These are phyloP conservation scores for Blastobotrys ciferrii DNA, from an alignment of 1,139 yeast genomes.

Conservation along the genomic window DNA sequence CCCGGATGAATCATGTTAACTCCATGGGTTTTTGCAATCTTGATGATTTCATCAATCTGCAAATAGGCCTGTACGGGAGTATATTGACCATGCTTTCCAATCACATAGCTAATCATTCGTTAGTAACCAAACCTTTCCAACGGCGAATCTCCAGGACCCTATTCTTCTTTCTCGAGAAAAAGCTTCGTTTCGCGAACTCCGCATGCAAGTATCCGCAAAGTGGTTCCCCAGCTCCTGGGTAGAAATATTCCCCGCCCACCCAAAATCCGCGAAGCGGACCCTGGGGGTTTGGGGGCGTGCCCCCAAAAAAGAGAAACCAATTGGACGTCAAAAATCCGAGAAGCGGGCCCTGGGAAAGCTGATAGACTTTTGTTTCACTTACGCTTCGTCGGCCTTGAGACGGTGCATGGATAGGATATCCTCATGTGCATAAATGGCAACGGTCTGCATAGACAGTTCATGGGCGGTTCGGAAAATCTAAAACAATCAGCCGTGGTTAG, in stretches of 20 bases:
- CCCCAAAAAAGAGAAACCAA: too few relatives aligned
- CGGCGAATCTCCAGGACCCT: too few relatives aligned
- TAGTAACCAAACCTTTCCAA: too few relatives aligned
- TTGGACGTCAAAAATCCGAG: too few relatives aligned
- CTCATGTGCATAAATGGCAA: slow-evolving; percentile 95
- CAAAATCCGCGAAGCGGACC: too few relatives aligned
- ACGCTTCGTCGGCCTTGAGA: slow-evolving; percentile 38
- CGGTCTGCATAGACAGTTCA: slow-evolving; percentile 96
- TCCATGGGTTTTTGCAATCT: slow-evolving; percentile 79
- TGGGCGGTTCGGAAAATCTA: slow-evolving; percentile 91
- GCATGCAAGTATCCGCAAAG: too few relatives aligned
- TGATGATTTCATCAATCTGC: slow-evolving; percentile 92
- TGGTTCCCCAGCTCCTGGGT: too few relatives aligned
- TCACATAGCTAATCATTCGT: slow-evolving; percentile 63
- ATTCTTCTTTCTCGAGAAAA: too few relatives aligned
- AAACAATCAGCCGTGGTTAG: slow-evolving; percentile 22
- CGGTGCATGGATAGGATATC: slow-evolving; percentile 95
- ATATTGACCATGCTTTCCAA: slow-evolving; percentile 85
- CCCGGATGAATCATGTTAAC: slow-evolving; percentile 99
- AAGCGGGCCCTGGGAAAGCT: too few relatives aligned
- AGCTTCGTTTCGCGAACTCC: too few relatives aligned
- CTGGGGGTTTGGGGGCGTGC: too few relatives aligned
- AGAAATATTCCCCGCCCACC: too few relatives aligned
- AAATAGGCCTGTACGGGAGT: slow-evolving; percentile 96
- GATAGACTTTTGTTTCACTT: slow-evolving; percentile 23